Percentiles rank a stretch among this genome's conserved stretches.
phyloP scores from a whole-genome alignment of 1,284 basidiomycete species.

The Ganoderma leucocontextum region DNA sequence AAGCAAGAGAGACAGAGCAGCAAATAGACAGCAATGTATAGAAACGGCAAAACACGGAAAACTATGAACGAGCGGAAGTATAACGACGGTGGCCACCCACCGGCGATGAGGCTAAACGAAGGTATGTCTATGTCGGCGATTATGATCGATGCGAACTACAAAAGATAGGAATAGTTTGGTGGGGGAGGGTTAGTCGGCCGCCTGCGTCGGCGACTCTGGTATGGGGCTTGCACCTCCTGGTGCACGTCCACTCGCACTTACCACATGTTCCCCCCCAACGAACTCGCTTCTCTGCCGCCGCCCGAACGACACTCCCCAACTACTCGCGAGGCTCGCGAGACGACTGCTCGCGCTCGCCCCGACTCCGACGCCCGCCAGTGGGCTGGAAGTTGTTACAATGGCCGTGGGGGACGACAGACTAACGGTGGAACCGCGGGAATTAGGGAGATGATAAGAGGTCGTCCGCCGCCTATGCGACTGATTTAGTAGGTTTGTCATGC shows the following conservation, averaged over 20 bases:
- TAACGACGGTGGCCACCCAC: background rate
- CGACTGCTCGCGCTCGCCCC: conserved; percentile 48
- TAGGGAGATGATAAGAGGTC: conserved; percentile 61
- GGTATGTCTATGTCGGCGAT: background rate
- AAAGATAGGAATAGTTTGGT: background rate
- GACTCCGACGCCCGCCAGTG: conserved; percentile 24
- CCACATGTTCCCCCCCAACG: conserved; percentile 15
- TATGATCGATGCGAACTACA: background rate
- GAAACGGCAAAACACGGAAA: background rate
- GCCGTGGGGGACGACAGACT: conserved; percentile 34
- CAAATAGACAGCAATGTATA: conserved; percentile 19
- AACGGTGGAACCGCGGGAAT: conserved; percentile 49
- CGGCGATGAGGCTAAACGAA: background rate
- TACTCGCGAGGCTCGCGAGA: conserved; percentile 70
- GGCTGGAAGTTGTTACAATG: conserved; percentile 27
- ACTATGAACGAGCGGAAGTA: background rate
- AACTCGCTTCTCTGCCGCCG: conserved; percentile 54
- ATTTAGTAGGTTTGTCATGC: conserved; percentile 55
- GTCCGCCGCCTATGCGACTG: conserved; percentile 53
- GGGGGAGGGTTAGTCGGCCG: background rate
- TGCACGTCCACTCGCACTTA: conserved; percentile 14
- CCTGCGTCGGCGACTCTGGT: conserved; percentile 23
- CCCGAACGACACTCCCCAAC: conserved; percentile 70
- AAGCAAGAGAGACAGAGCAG: conserved; percentile 19
- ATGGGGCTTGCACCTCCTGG: conserved; percentile 30